Conservation (phyloP, 208 protist species). For the Trypanosoma boissoni region DNA sequence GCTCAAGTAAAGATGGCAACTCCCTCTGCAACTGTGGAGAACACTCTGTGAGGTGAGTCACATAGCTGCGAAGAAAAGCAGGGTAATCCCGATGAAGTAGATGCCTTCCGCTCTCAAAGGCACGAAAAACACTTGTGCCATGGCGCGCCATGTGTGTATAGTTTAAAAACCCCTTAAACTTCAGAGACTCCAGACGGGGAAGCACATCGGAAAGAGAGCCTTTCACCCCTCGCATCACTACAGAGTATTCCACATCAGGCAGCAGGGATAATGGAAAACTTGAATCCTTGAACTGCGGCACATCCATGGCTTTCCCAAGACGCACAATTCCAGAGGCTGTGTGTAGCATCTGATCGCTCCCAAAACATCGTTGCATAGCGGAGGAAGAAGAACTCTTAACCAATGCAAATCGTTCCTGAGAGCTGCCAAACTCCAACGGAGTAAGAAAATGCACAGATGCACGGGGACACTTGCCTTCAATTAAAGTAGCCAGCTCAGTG, state of each 20-base stretch:
- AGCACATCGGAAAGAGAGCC: constrained; percentile 67
- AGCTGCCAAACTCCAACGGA: constrained; percentile 67
- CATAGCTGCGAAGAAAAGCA: constrained; percentile 50
- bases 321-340: constrained; percentile 30
- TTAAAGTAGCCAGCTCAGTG: constrained; percentile 23
- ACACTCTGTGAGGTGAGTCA: constrained; percentile 54
- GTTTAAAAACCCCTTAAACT: constrained; percentile 58
- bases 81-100: constrained; percentile 72
- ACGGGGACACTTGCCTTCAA: constrained; percentile 18
- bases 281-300: constrained; percentile 16
- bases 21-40: constrained; percentile 58
- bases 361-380: background rate
- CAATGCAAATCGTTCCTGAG: constrained; percentile 19
- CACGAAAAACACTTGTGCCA: constrained; percentile 43
- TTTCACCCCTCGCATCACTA: constrained; percentile 63
- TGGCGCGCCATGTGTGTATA: constrained; percentile 77
- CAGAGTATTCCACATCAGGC: constrained; percentile 57
- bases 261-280: constrained; percentile 49
- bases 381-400: constrained; percentile 3
- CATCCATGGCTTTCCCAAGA: constrained; percentile 28
- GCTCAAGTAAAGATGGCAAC: constrained; percentile 46
- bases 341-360: constrained; percentile 5
- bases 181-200: constrained; percentile 44
- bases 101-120: constrained; percentile 55
- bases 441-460: constrained; percentile 62